phyloP scores from a whole-genome alignment of 768 basidiomycete genomes.

The Xerocomus spinulosus region DNA sequence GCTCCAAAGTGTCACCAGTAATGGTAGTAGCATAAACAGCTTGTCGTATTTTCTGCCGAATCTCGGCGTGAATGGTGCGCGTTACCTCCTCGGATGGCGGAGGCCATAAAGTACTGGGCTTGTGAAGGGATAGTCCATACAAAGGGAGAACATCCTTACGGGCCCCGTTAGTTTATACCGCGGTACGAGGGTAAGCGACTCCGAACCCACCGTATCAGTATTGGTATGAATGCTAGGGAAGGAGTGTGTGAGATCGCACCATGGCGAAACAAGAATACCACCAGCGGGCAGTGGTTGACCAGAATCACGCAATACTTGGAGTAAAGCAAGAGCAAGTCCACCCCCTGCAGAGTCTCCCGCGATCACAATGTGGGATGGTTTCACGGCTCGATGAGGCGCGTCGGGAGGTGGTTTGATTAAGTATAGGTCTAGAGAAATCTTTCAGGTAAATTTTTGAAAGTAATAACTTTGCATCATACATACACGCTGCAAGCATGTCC shows the following conservation, averaged over 20 bases:
- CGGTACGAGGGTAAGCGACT: neutral
- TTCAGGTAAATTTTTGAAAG: neutral
- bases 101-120: constrained; percentile 76
- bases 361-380: constrained; percentile 77
- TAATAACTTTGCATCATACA: constrained; percentile 18
- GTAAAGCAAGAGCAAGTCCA: constrained; percentile 73
- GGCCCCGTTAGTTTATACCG: neutral
- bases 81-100: constrained; percentile 67
- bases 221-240: constrained; percentile 87
- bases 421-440: constrained; percentile 60
- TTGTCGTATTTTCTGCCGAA: constrained; percentile 60
- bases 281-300: constrained; percentile 83
- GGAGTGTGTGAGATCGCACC: constrained; percentile 92
- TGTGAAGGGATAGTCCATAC: constrained; percentile 75
- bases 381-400: constrained; percentile 72
- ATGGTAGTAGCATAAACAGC: constrained; percentile 38
- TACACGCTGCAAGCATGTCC: constrained; percentile 84
- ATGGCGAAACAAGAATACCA: constrained; percentile 86
- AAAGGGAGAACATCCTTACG: constrained; percentile 71
- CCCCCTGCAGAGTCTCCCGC: constrained; percentile 95
- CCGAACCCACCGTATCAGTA: constrained; percentile 63
- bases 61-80: constrained; percentile 47
- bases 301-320: constrained; percentile 84
- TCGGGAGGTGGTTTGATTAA: constrained; percentile 82
- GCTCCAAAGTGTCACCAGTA: neutral